Percentiles rank a stretch among this genome's conserved stretches.
phyloP scores from a whole-genome alignment of 2,329 filamentous ascomycete genomes.

The Celoporthe dispersa region DNA sequence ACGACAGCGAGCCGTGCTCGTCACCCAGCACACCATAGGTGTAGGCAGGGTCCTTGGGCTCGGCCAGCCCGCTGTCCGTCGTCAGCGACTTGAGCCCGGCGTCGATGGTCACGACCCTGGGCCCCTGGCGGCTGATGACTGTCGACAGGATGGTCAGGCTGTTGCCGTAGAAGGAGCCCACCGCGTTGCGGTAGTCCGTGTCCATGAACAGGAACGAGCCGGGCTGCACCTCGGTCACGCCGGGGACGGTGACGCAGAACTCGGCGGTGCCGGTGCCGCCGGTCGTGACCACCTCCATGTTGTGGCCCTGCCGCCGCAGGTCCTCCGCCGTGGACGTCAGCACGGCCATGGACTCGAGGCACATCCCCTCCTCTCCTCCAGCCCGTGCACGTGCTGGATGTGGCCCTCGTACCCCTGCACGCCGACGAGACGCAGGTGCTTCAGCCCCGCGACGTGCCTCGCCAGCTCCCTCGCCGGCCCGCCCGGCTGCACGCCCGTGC shows the following conservation, averaged over 20 bases:
- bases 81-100: conserved; percentile 55
- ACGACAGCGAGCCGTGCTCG: conserved; percentile 52
- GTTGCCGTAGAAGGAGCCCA: conserved; percentile 53
- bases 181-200: conserved; percentile 58
- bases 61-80: conserved; percentile 55
- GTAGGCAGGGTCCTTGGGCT: conserved; percentile 50
- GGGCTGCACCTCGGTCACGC: conserved; percentile 58
- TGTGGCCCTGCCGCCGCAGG: conserved; percentile 46
- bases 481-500: conserved; percentile 51
- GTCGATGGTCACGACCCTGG: conserved; percentile 51
- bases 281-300: conserved; percentile 54
- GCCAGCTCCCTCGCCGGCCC: conserved; percentile 47
- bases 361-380: conserved; percentile 46
- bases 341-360: conserved; percentile 50
- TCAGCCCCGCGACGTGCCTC: conserved; percentile 41
- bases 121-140: conserved; percentile 52
- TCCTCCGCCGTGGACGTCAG: conserved; percentile 48
- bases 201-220: conserved; percentile 63
- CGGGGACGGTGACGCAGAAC: conserved; percentile 54
- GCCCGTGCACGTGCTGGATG: conserved; percentile 53
- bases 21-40: conserved; percentile 51
- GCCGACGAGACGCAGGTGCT: conserved; percentile 50
- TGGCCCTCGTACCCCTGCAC: conserved; percentile 59
- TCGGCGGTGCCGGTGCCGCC: conserved; percentile 58
- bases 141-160: conserved; percentile 54